Percentiles rank a stretch among this genome's conserved stretches.
Conservation (phyloP, 2,329 filamentous ascomycete genomes). For the Chaetomiaceae sp. region DNA sequence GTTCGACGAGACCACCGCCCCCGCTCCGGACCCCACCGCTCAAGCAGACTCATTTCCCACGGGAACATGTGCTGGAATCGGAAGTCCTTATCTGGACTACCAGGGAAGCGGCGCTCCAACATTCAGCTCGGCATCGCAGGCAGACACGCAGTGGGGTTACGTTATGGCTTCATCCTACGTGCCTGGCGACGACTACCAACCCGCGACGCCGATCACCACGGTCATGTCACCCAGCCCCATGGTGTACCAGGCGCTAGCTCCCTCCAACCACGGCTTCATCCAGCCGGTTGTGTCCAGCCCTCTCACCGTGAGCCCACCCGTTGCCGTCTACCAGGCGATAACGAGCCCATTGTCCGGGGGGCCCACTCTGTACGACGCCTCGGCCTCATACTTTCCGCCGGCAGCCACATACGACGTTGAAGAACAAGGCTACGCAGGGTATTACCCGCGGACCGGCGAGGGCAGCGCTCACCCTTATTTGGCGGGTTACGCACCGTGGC, state of each 20-base stretch:
- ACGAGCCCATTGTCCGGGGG: neutral
- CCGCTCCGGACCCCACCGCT: neutral
- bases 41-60: neutral
- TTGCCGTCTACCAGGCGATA: neutral
- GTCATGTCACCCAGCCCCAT: neutral
- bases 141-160: conserved; percentile 4
- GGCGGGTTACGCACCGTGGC: neutral
- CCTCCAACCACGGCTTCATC: neutral
- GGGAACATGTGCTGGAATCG: neutral
- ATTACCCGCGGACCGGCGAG: neutral
- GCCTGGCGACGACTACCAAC: neutral
- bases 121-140: neutral
- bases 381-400: neutral
- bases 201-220: neutral
- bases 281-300: neutral
- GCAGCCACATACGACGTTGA: neutral
- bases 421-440: neutral
- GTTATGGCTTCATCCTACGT: neutral
- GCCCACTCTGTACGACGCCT: neutral
- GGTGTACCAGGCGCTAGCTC: neutral
- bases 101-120: conserved; percentile 1
- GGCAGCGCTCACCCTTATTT: neutral
- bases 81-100: neutral
- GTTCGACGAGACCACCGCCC: neutral
- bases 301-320: neutral